Conservation (phyloP, 495 filamentous ascomycete genomes). For the Xylaria castorea region DNA sequence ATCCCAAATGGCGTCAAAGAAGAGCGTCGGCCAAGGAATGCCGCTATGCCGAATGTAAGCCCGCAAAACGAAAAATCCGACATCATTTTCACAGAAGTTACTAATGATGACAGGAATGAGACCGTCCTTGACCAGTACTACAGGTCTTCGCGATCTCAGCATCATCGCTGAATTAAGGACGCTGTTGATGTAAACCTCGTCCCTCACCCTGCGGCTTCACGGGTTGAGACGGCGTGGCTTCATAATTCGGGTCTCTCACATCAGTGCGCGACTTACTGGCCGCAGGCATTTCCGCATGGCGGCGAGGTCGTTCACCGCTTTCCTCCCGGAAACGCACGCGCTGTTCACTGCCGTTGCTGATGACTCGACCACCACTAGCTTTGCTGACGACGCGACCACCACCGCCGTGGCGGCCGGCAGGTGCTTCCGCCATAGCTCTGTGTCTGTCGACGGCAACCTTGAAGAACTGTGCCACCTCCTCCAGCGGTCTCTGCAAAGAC, state of each 20-base stretch:
- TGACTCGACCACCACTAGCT: not conserved
- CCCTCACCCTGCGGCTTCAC: conserved; percentile 9
- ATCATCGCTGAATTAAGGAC: not conserved
- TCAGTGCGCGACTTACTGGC: not conserved
- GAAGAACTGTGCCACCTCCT: conserved; percentile 48
- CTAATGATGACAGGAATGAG: not conserved
- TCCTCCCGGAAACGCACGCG: conserved; percentile 23
- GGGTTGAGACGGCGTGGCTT: not conserved
- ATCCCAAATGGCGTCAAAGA: not conserved
- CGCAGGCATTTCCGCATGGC: not conserved
- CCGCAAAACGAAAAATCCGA: not conserved
- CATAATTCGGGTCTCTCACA: not conserved
- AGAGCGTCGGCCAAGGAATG: not conserved
- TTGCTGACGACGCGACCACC: not conserved
- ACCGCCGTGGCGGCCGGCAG: not conserved
- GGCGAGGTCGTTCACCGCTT: not conserved
- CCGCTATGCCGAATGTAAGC: not conserved
- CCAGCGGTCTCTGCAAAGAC: conserved; percentile 43
- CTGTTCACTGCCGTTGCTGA: conserved; percentile 15
- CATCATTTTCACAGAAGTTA: conserved; percentile 8
- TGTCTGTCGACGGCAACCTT: conserved; percentile 41
- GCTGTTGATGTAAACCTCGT: not conserved
- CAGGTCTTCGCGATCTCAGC: not conserved
- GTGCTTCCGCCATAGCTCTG: not conserved
- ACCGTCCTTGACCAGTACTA: not conserved